Percentiles rank a stretch among this genome's conserved stretches.
Conservation (phyloP, 2,329 filamentous ascomycete species). For the Colletotrichum sp. region DNA sequence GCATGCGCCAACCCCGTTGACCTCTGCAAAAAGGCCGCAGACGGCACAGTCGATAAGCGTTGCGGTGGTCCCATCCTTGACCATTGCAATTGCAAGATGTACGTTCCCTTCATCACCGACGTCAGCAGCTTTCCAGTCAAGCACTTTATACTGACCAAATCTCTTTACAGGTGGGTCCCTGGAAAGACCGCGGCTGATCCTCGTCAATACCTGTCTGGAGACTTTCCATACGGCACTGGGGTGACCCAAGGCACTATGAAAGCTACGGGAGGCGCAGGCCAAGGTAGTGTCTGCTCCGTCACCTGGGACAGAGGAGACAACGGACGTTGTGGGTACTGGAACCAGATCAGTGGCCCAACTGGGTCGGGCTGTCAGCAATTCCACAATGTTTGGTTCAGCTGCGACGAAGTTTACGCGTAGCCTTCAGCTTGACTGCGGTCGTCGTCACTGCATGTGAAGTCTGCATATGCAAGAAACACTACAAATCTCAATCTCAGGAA, state of each 20-base stretch:
- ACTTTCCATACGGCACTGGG: background rate
- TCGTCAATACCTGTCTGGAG: background rate
- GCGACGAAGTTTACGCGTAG: background rate
- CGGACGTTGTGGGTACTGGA: background rate
- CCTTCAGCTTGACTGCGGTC: no score
- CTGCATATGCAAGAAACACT: no score
- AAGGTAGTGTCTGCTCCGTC: background rate
- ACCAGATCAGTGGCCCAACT: background rate
- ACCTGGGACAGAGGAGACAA: background rate
- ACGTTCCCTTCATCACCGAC: no score
- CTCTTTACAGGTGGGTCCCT: background rate
- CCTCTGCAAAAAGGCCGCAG: background rate
- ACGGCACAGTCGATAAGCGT: background rate
- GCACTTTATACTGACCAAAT: no score
- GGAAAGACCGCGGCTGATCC: background rate
- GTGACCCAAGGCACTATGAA: background rate
- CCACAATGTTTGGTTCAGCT: background rate
- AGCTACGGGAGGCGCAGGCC: background rate
- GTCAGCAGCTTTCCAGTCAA: no score
- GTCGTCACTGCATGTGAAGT: no score
- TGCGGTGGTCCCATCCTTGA: background rate
- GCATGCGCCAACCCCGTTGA: background rate
- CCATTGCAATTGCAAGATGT: background rate
- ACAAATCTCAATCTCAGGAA: no score
- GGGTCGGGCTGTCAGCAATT: background rate